Base-by-base conservation (phyloP, 2,329 filamentous ascomycete species). In the Pleomassaria siparia region DNA sequence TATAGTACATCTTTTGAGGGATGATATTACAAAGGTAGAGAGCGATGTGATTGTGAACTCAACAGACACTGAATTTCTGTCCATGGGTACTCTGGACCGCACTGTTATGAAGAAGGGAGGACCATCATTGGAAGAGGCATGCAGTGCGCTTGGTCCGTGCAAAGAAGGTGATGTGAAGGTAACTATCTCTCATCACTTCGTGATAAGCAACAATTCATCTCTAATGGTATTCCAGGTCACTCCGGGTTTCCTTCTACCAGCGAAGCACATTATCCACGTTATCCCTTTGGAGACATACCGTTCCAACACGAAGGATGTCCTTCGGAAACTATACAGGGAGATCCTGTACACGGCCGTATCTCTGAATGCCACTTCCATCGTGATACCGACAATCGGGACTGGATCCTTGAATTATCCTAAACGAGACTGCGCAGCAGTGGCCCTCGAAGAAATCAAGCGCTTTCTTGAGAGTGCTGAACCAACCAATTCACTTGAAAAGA, bases 31-130 rank as follows among this genome's bases (percentile, higher is more conserved):
- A 2, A 61, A 49, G 21, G 29, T 71, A 1, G 59, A 64, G 7
- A 63, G 64, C 9, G 64, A 69, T 35, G 51, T 64, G 7, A 58
- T 70, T 30, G 65, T 69, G 16, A 70, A 65, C 32, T 64, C 61
- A 2, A 69, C 68, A 0, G 59, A 67, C 13, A 15, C 22, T 1
- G 42, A 39, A 2, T 67, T 70, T 40, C 40, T 49, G 4, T 60
- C 64, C 0, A 59, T 61, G 49, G 65, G 67, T 3, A 62, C 58
- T 28, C 49, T 71, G 2, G 62, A 68, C 46, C 55, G 58, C 6
- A 60, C 49, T 8, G 46, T 71, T n/a, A 67, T 68, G 44, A 52
- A 49, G 36, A 63, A 62, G 46, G 66, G 60, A 4, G 67, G 67
- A 1, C 26, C 46, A 12, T 47, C 53, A 7, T 44, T 71, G 44